Percentiles rank a stretch among this genome's conserved stretches.
Evolutionary conservation across 2,329 filamentous ascomycete species (phyloP).

Genomic region (Zasmidium citrigriseum): DNA sequence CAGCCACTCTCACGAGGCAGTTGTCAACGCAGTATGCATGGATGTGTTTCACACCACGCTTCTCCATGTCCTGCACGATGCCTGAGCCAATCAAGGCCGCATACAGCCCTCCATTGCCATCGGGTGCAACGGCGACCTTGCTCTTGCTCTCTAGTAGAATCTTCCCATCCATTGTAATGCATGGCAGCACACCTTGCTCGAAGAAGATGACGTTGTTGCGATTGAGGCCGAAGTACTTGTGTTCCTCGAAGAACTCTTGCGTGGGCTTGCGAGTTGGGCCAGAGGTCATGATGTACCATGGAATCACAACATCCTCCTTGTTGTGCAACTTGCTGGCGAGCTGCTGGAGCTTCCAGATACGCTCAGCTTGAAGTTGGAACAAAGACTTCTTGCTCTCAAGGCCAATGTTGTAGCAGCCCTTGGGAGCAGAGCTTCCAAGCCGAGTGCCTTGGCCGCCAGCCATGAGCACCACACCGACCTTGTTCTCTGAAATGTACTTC

Average conservation of each 20-base stretch:
- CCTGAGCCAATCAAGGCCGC: slow-evolving; percentile 80
- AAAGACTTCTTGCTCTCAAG: slow-evolving; percentile 90
- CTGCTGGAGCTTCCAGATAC: slow-evolving; percentile 82
- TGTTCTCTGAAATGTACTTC: slow-evolving; percentile 66
- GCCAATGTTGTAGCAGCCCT: slow-evolving; percentile 96
- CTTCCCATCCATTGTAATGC: slow-evolving; percentile 96
- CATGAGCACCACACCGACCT: slow-evolving; percentile 88
- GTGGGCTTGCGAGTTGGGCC: slow-evolving; percentile 89
- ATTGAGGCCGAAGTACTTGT: slow-evolving; percentile 87
- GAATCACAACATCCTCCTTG: slow-evolving; percentile 66
- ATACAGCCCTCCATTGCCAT: slow-evolving; percentile 97
- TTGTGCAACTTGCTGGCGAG: slow-evolving; percentile 72
- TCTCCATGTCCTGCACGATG: slow-evolving; percentile 83
- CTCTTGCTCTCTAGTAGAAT: slow-evolving; percentile 89
- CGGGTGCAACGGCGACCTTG: slow-evolving; percentile 89
- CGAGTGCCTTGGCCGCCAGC: slow-evolving; percentile 95
- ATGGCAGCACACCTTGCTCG: slow-evolving; percentile 93
- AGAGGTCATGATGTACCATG: slow-evolving; percentile 99
- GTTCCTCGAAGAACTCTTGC: slow-evolving; percentile 87
- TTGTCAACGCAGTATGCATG: slow-evolving; percentile 99
- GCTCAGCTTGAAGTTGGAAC: slow-evolving; percentile 96
- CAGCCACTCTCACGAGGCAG: slow-evolving; percentile 97
- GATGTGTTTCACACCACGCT: slow-evolving; percentile 88
- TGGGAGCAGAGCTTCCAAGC: slow-evolving; percentile 90
- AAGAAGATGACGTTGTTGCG: slow-evolving; percentile 89